phyloP scores from a whole-genome alignment of 2,329 filamentous ascomycete species.

The Colletotrichum sansevieriae region DNA sequence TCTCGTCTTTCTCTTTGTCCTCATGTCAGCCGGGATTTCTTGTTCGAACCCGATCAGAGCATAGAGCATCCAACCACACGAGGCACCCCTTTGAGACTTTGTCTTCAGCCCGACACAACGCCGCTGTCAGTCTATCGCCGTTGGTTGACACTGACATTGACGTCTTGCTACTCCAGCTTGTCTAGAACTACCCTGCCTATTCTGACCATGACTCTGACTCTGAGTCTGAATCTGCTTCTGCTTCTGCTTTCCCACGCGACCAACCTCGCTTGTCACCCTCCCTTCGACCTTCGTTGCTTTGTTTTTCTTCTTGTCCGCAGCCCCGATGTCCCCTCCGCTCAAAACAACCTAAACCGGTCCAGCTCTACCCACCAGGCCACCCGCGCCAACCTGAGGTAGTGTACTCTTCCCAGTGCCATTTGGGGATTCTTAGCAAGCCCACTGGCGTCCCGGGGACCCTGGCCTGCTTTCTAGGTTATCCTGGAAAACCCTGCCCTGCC shows the following conservation, averaged over 20 bases:
- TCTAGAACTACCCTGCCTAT: too few relatives aligned
- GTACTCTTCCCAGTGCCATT: background rate
- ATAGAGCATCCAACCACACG: background rate
- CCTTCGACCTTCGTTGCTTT: too few relatives aligned
- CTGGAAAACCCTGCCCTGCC: too few relatives aligned
- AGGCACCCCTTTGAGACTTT: slow-evolving; percentile 3
- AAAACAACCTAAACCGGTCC: slow-evolving; percentile 28
- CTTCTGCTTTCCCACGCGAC: slow-evolving; percentile 11
- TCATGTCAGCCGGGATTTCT: background rate
- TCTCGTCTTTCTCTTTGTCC: slow-evolving; percentile 18
- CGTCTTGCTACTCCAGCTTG: background rate
- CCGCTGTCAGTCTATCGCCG: background rate
- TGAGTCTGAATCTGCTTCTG: background rate
- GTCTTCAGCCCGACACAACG: background rate
- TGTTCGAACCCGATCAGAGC: background rate
- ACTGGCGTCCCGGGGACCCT: too few relatives aligned
- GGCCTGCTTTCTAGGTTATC: too few relatives aligned
- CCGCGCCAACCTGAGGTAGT: background rate
- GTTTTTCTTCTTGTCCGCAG: slow-evolving; percentile 16
- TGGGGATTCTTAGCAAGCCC: slow-evolving; percentile 12
- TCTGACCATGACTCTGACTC: background rate
- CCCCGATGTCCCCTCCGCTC: slow-evolving; percentile 5
- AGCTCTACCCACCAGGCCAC: background rate
- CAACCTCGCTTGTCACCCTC: too few relatives aligned
- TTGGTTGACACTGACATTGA: background rate